Percentiles rank a stretch among this genome's conserved stretches.
These are phyloP conservation scores for Podaxis mareebaensis DNA, from an alignment of 768 basidiomycete species.

Conservation along the genomic window DNA sequence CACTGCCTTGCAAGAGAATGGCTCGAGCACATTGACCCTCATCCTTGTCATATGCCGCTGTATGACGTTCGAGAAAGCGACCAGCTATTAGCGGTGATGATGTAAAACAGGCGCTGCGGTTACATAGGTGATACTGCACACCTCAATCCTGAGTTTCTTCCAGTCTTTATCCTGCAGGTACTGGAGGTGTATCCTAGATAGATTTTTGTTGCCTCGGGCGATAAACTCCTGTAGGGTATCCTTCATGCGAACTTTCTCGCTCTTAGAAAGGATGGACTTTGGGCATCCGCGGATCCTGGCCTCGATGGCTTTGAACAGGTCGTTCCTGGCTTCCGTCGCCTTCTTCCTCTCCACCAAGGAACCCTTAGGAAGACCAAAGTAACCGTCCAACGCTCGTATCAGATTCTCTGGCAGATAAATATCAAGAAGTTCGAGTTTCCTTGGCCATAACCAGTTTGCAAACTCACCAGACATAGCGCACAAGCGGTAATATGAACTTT, in stretches of 20 bases:
- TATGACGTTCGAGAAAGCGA: background rate
- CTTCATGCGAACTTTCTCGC: background rate
- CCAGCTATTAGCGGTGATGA: background rate
- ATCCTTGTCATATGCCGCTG: background rate
- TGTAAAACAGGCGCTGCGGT: background rate
- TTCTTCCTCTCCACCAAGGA: background rate
- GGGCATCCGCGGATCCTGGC: background rate
- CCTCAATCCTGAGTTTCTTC: background rate
- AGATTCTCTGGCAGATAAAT: background rate
- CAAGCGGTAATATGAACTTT: too few species aligned
- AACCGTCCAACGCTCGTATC: background rate
- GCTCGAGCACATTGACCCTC: background rate
- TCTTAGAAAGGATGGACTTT: background rate
- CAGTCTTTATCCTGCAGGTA: background rate
- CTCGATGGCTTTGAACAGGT: background rate
- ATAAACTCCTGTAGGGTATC: background rate
- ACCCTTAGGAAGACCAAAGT: background rate
- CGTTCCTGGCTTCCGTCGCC: background rate
- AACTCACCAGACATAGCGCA: too few species aligned
- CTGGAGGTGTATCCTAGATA: background rate
- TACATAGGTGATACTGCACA: background rate
- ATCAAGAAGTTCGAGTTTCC: background rate
- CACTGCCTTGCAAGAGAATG: background rate
- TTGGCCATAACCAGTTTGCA: too few species aligned
- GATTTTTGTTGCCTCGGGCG: background rate